Evolutionary conservation across 306 rosid species (phyloP), one percentile per base, ranked within the genome.

Genomic region (Prunus davidiana): DNA sequence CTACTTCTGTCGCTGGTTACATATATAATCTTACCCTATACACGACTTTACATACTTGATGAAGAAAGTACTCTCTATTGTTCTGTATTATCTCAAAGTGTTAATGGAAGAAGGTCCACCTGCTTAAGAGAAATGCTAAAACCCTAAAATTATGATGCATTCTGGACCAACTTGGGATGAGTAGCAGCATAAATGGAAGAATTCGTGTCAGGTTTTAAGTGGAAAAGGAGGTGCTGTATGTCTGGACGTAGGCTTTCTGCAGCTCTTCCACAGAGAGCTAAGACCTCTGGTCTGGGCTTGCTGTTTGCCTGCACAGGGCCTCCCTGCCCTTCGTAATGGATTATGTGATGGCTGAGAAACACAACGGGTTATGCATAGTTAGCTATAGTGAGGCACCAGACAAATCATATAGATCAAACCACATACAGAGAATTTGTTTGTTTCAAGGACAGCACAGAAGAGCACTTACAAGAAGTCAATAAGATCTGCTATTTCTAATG

Each of bases 251-350:
- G 86, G 84, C 81, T 89, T 80, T 95, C 97, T 1, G 86, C 87
- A 1, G 86, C 96, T 85, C 80, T 88, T 77, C 96, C 99, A 7
- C 88, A 68, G 46, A 95, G 88, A 46, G 84, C 92, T 84, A 95
- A 82, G 73, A 92, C 88, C 49, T 95, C 97, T 0, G 89, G 86
- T 76, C 97, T 88, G 43, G 99, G 97, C 84, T 90, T 95, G 97
- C 97, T 95, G 85, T 64, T 88, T 30, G 90, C 82, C 74, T 86
- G 91, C 76, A 95, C 96, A 12, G 99, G 92, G 74, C 97, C 99
- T 77, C 96, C 97, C 78, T 95, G 99, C 78, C 99, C 99, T 72
- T 95, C 97, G 69, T 90, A 95, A 76, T 95, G 99, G 80, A 95
- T 73, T 12, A 88, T 85, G 28, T 95, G 99, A 76, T 95, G 97